Evolutionary conservation across 139 green algal genomes (phyloP), one percentile per base, ranked within the genome.

Genomic region (Astrephomene gubernaculifera): DNA sequence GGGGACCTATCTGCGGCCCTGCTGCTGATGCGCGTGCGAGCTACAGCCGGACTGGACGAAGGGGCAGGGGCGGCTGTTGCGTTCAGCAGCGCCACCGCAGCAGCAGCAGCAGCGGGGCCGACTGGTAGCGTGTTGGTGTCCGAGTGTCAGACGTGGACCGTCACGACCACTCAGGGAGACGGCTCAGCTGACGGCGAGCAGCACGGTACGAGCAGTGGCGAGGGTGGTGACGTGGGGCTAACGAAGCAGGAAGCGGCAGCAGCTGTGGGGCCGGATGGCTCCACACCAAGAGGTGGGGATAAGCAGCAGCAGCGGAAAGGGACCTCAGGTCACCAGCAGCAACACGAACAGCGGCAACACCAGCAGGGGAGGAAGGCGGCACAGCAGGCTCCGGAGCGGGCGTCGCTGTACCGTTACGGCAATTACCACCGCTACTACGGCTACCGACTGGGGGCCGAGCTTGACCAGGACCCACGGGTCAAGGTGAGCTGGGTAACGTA

Each of bases 341-440:
- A n/a, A n/a, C n/a, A n/a, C n/a, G n/a, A n/a, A n/a, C n/a, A n/a
- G n/a, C n/a, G n/a, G n/a, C n/a, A n/a, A n/a, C n/a, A n/a, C 65
- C 8, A 31, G 33, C 6, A 12, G 33, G 14, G 33, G 9, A 12
- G 22, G 21, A 17, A 2, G 38, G 68, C 39, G 70, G 70, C 41
- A 29, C 31, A 36, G 43, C 0, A 5, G 29, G 29, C 29, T n/a
- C 29, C 4, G n/a, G 45, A 35, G 24, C 85, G 70, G 22, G 74
- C 81, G 24, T 53, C 69, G 27, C 36, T 86, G 25, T 90, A 79
- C 74, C 61, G 92, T 0, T 92, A 98, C 82, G 95, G 95, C 87
- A 98, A 98, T 89, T 98, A 98, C 79, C 91, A 94, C 76, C 85
- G 93, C 1, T 98, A 98, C 87, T 98, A 98, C 79, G 94, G 95